phyloP scores from a whole-genome alignment of 768 basidiomycete genomes.

The Lyophyllum decastes region DNA sequence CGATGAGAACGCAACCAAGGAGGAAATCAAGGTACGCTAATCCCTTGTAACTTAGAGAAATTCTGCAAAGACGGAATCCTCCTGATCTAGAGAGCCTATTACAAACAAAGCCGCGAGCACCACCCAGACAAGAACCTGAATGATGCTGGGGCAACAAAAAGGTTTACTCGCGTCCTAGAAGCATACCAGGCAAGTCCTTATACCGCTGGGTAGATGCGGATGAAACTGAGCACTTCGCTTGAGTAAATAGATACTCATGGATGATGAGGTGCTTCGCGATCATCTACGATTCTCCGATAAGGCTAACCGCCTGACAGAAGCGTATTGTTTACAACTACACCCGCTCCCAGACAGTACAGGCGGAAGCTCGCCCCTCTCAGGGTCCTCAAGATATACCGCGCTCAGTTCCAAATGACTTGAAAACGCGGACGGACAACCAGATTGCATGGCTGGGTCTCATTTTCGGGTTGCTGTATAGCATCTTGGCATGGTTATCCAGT shows the following conservation, averaged over 20 bases:
- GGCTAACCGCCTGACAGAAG: background rate
- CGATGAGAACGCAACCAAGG: background rate
- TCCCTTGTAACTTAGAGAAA: background rate
- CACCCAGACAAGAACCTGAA: conserved; percentile 74
- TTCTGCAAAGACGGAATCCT: background rate
- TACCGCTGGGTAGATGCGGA: background rate
- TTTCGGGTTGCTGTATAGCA: background rate
- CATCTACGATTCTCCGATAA: background rate
- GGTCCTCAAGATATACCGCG: background rate
- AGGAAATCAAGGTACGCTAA: conserved; percentile 9
- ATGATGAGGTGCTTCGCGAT: conserved; percentile 5
- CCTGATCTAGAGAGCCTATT: conserved; percentile 54
- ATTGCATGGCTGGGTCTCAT: background rate
- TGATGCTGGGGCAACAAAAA: conserved; percentile 66
- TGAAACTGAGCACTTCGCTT: background rate
- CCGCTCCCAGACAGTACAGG: background rate
- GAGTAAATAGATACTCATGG: conserved; percentile 13
- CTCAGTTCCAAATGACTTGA: background rate
- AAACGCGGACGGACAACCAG: background rate
- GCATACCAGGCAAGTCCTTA: conserved; percentile 64
- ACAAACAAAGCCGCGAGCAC: conserved; percentile 62
- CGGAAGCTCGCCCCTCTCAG: background rate
- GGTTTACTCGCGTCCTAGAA: conserved; percentile 71
- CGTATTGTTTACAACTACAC: conserved; percentile 1
- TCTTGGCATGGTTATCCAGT: background rate